Percentiles rank a stretch among this genome's conserved stretches.
Conservation (phyloP, 768 basidiomycete species). For the Russula olivacea region DNA sequence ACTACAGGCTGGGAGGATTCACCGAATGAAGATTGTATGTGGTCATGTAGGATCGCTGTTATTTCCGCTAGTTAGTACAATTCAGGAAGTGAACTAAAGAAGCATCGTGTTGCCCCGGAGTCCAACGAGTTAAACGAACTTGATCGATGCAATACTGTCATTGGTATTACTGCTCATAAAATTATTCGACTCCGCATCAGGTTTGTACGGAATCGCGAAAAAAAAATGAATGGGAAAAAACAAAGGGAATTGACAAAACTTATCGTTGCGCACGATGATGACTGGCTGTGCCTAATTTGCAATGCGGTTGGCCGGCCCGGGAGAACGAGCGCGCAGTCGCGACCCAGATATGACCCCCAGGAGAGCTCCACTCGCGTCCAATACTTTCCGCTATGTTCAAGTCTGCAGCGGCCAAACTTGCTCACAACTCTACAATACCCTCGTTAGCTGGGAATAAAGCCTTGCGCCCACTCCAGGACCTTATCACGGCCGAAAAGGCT, state of each 20-base stretch:
- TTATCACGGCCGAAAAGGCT: conserved; percentile 84
- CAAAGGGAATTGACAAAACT: too few species aligned
- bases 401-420: conserved; percentile 72
- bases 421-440: conserved; percentile 83
- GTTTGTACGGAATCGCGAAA: too few species aligned
- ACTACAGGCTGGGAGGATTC: neutral
- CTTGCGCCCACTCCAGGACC: conserved; percentile 73
- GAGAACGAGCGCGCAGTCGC: neutral
- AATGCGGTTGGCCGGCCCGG: neutral
- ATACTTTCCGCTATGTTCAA: conserved; percentile 53
- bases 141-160: too few species aligned
- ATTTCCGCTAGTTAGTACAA: neutral
- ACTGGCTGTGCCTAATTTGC: neutral
- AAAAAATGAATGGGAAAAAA: too few species aligned
- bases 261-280: too few species aligned
- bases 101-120: neutral
- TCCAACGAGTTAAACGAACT: too few species aligned
- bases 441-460: conserved; percentile 68
- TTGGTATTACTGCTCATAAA: too few species aligned
- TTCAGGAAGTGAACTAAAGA: neutral
- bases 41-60: neutral
- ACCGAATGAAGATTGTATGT: neutral
- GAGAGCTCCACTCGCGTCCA: neutral
- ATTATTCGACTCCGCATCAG: too few species aligned
- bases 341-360: neutral